phyloP scores from a whole-genome alignment of 2,329 filamentous ascomycete species.

The Monilinia polystroma region DNA sequence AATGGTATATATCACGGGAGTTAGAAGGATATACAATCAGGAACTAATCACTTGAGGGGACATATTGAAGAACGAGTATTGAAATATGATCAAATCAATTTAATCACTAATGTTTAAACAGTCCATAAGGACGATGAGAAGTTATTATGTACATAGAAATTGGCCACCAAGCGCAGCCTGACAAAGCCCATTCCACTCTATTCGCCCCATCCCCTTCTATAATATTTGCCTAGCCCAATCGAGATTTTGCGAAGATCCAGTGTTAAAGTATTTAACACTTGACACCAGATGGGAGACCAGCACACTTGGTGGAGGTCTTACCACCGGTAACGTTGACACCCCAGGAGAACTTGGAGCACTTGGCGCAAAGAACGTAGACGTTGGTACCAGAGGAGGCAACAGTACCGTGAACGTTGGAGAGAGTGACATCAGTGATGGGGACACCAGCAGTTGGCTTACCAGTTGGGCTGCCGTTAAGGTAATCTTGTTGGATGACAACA shows the following conservation, averaged over 20 bases:
- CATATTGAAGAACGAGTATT: neutral
- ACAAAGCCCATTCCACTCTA: neutral
- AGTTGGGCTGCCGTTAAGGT: conserved; percentile 39
- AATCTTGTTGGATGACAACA: conserved; percentile 59
- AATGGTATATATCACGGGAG: too few relatives aligned
- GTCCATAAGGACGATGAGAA: conserved; percentile 5
- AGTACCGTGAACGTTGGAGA: conserved; percentile 46
- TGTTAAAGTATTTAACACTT: conserved; percentile 29
- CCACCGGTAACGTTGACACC: conserved; percentile 52
- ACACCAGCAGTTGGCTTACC: conserved; percentile 42
- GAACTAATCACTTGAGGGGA: neutral
- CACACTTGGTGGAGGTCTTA: conserved; percentile 45
- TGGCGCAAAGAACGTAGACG: conserved; percentile 55
- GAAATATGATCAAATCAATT: conserved; percentile 5
- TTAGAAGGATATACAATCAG: too few relatives aligned
- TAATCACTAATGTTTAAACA: conserved; percentile 7
- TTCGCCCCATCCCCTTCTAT: neutral
- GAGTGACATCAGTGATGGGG: conserved; percentile 52
- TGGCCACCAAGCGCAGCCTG: neutral
- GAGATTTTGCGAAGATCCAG: neutral
- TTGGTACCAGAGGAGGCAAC: conserved; percentile 44
- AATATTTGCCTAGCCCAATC: neutral
- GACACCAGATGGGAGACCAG: conserved; percentile 40
- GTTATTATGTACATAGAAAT: conserved; percentile 11
- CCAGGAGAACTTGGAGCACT: conserved; percentile 55